Evolutionary conservation across 495 filamentous ascomycete species (phyloP).

Genomic region (Bacidia rubella): DNA sequence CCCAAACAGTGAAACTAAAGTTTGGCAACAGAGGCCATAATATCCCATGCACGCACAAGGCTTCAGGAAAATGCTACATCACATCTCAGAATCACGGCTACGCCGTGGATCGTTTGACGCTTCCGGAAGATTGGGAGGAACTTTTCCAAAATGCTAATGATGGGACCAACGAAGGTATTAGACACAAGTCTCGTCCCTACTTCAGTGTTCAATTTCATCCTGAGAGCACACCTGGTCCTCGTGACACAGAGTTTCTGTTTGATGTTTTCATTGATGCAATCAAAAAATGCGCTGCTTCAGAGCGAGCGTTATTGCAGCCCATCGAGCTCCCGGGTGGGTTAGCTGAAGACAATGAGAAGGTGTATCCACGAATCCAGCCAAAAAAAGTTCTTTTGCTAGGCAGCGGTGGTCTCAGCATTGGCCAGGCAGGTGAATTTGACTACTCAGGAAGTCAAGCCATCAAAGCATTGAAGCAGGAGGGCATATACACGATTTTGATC

Average conservation of each 20-base stretch:
- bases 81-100: constrained; percentile 91
- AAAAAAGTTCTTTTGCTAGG: constrained; percentile 98
- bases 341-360: constrained; percentile 56
- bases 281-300: constrained; percentile 45
- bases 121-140: constrained; percentile 74
- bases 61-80: constrained; percentile 93
- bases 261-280: constrained; percentile 90
- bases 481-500: constrained; percentile 87
- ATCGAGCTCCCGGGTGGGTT: constrained; percentile 79
- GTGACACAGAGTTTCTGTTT: constrained; percentile 94
- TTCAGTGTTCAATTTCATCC: constrained; percentile 99
- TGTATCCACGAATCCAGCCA: constrained; percentile 63
- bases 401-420: constrained; percentile 90
- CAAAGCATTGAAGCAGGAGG: constrained; percentile 94
- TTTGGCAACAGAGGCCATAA: constrained; percentile 98
- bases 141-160: constrained; percentile 97
- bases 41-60: constrained; percentile 89
- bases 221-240: constrained; percentile 86
- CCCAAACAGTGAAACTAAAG: constrained; percentile 87
- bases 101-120: constrained; percentile 66
- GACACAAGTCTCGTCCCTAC: constrained; percentile 69
- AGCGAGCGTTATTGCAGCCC: constrained; percentile 47
- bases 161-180: constrained; percentile 92
- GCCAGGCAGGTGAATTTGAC: constrained; percentile 97
- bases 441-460: constrained; percentile 90